A percentile compares a stretch with the other conserved stretches of the same genome.
phyloP scores from a whole-genome alignment of 148 eudicot species.

The Camellia granthamiana region DNA sequence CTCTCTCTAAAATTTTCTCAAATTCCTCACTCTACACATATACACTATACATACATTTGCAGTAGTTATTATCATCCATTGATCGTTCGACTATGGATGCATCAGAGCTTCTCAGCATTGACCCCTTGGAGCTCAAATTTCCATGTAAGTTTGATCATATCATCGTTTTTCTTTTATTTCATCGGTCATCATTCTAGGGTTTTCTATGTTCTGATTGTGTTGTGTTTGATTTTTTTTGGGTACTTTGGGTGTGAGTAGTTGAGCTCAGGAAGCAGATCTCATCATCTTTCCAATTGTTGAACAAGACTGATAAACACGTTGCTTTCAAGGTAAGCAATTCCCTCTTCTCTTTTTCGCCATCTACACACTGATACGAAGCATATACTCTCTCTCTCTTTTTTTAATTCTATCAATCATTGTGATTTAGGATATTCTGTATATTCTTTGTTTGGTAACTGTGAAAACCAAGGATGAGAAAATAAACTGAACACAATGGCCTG shows the following conservation, averaged over 20 bases:
- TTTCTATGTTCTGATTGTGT: neutral
- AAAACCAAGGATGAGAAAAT: neutral
- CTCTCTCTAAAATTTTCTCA: neutral
- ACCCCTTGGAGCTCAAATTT: slow-evolving; percentile 40
- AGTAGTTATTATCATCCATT: neutral
- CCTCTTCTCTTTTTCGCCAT: neutral
- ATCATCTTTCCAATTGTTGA: slow-evolving; percentile 39
- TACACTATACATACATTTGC: too few relatives aligned
- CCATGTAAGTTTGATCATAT: slow-evolving; percentile 22
- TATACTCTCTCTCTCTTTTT: neutral
- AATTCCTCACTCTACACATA: neutral
- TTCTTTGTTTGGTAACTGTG: neutral
- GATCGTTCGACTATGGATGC: slow-evolving; percentile 22
- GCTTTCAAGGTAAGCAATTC: slow-evolving; percentile 47
- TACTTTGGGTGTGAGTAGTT: slow-evolving; percentile 25
- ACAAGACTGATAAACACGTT: slow-evolving; percentile 42
- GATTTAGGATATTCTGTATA: too few relatives aligned
- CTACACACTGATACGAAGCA: too few relatives aligned
- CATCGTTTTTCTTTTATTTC: neutral
- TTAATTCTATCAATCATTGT: neutral
- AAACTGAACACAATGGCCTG: neutral
- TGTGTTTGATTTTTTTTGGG: neutral
- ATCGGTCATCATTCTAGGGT: neutral
- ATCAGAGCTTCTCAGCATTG: slow-evolving; percentile 35
- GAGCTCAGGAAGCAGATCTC: slow-evolving; percentile 52